Evolutionary conservation across 2,329 filamentous ascomycete genomes (phyloP), one percentile per base, ranked within the genome.

Genomic region (Paecilomyces fulvus): DNA sequence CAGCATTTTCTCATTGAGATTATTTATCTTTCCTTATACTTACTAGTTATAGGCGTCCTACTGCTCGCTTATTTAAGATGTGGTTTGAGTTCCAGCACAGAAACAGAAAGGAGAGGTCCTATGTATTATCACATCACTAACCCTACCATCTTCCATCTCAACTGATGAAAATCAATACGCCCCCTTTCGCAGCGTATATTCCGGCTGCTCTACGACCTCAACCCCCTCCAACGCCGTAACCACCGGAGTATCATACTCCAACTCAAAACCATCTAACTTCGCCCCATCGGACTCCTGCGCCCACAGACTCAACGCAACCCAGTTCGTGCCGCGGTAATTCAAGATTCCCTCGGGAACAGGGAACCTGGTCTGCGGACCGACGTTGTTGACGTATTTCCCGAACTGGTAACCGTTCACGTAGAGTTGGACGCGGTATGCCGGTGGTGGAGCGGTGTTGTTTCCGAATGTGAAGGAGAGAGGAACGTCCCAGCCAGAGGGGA

Each of bases 341-440:
- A 90, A 73, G 21, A 92, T 81, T 21, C 87, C 87, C 72, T 90
- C 82, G 0, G 88, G 88, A 0, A 92, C 87, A 1, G 87, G 87
- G 66, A 85, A 92, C 1, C 70, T 76, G 0, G 79, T 83, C 73
- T 92, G 88, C 1, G 89, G 89, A 0, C 89, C 89, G n/a, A 91
- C 77, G 60, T 90, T 86, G 65, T 83, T 85, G n/a, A 73, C 70
- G 59, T 81, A 86, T 65, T 85, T 85, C 2, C 82, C 83, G 60
- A 85, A 90, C 68, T 91, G 87, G 70, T 85, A 91, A 1, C 88
- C 88, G 63, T 91, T 91, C 49, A 91, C 83, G 64, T 81, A 91
- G 6, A 91, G 71, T 63, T 87, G 80, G 1, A 78, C 83, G 17
- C 87, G 77, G 60, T 86, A 88, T 5, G 73, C 68, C 10, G 58